Conservation (phyloP, 305 asterid species). For the Fraxinus ornus region DNA sequence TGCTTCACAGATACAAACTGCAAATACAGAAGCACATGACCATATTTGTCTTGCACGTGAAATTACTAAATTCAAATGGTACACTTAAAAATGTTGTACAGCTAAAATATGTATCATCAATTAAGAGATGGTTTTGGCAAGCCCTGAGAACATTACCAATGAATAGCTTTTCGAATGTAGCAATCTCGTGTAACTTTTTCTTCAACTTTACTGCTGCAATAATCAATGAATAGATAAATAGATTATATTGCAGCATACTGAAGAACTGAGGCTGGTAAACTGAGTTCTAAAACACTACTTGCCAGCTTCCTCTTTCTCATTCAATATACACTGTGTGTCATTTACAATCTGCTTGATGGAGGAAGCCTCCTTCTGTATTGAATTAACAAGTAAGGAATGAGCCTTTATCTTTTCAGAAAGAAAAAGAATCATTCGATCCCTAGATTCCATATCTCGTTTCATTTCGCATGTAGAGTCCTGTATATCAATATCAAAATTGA, state of each 20-base stretch:
- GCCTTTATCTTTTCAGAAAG: conserved; percentile 38
- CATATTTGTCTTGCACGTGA: neutral
- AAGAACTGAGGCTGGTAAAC: neutral
- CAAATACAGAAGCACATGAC: neutral
- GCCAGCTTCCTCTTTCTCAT: conserved; percentile 45
- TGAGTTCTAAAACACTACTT: conserved; percentile 24
- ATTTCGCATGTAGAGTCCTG: conserved; percentile 40
- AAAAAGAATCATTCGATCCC: conserved; percentile 32
- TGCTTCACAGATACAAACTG: neutral
- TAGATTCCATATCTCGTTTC: conserved; percentile 37
- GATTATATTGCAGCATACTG: neutral
- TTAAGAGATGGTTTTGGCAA: neutral
- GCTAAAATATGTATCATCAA: neutral
- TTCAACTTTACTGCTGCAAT: conserved; percentile 32
- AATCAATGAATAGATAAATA: neutral
- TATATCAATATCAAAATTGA: neutral
- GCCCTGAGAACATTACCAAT: conserved; percentile 29
- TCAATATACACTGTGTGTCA: conserved; percentile 26
- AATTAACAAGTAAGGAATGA: conserved; percentile 27
- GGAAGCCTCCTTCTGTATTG: conserved; percentile 40
- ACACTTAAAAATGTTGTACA: neutral
- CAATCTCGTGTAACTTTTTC: conserved; percentile 39
- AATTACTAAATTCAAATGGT: neutral
- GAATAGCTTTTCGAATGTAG: conserved; percentile 34
- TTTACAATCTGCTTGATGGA: conserved; percentile 37